Conservation (phyloP, 805 yeast species). For the Geotrichum ghanense region DNA sequence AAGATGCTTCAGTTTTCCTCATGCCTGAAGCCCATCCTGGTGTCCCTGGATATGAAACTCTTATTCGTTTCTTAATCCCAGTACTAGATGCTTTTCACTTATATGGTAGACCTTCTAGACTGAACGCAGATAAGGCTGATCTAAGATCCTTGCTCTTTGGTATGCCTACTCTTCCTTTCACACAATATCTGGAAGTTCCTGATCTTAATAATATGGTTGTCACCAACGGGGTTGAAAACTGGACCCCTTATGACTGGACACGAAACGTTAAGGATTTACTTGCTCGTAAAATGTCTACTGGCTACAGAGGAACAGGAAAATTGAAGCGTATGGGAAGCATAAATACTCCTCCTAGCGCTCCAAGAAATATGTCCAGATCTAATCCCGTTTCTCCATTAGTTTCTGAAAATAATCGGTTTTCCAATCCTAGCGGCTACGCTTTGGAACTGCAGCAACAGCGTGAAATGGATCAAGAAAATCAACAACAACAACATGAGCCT, state of each 20-base stretch:
- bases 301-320: constrained; percentile 33
- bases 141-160: constrained; percentile 61
- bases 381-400: constrained; percentile 7
- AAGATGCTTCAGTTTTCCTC: constrained; percentile 54
- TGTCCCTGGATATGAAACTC: constrained; percentile 74
- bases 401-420: constrained; percentile 12
- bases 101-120: constrained; percentile 70
- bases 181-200: constrained; percentile 56
- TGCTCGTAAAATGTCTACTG: constrained; percentile 38
- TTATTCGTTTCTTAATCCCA: constrained; percentile 69
- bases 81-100: constrained; percentile 63
- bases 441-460: too few species aligned
- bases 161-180: constrained; percentile 70
- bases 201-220: constrained; percentile 39
- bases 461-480: constrained; percentile 1
- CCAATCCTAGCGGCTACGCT: not conserved
- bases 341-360: constrained; percentile 2
- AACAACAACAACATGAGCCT: not conserved
- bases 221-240: constrained; percentile 28
- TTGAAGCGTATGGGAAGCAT: constrained; percentile 4
- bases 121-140: constrained; percentile 64
- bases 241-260: constrained; percentile 57
- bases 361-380: constrained; percentile 1
- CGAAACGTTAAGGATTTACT: constrained; percentile 42
- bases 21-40: constrained; percentile 82